phyloP scores from a whole-genome alignment of 257 asterid genomes.

The Anisodus tanguticus region DNA sequence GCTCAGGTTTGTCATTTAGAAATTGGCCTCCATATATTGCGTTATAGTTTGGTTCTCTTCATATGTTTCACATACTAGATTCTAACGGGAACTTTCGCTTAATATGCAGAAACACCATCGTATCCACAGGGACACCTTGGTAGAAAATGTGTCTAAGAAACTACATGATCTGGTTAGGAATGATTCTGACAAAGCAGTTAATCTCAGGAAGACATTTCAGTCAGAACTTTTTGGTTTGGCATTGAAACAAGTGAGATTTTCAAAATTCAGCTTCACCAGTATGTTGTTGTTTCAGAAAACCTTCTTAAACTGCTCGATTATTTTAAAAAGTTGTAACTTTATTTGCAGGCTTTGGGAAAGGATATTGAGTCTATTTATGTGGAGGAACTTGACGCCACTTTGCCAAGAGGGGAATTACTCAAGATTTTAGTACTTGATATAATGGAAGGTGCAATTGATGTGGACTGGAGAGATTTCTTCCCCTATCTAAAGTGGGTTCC shows the following conservation, averaged over 20 bases:
- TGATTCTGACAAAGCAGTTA: slow-evolving; percentile 57
- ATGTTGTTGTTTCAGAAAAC: background rate
- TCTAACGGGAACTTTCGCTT: background rate
- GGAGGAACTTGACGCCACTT: slow-evolving; percentile 56
- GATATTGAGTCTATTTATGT: slow-evolving; percentile 67
- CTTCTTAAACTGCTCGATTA: background rate
- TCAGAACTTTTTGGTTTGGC: slow-evolving; percentile 76
- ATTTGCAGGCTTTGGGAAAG: slow-evolving; percentile 64
- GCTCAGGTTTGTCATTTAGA: slow-evolving; percentile 64
- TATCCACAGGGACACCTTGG: slow-evolving; percentile 61
- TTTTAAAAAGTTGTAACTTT: background rate
- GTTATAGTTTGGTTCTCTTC: background rate
- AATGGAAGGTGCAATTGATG: slow-evolving; percentile 92
- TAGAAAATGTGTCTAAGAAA: slow-evolving; percentile 47
- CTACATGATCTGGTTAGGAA: slow-evolving; percentile 46
- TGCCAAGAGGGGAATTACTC: slow-evolving; percentile 59
- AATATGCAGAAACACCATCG: slow-evolving; percentile 69
- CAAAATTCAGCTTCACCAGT: background rate
- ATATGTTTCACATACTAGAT: background rate
- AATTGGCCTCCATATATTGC: background rate
- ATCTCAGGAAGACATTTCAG: slow-evolving; percentile 69
- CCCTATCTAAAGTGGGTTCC: slow-evolving; percentile 87
- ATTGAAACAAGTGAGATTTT: slow-evolving; percentile 64
- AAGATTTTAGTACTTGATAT: slow-evolving; percentile 64
- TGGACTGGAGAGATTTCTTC: slow-evolving; percentile 97